Evolutionary conservation across 331 rosid genomes (phyloP), one percentile per base, ranked within the genome.

Genomic region (Spiraea crenata): DNA sequence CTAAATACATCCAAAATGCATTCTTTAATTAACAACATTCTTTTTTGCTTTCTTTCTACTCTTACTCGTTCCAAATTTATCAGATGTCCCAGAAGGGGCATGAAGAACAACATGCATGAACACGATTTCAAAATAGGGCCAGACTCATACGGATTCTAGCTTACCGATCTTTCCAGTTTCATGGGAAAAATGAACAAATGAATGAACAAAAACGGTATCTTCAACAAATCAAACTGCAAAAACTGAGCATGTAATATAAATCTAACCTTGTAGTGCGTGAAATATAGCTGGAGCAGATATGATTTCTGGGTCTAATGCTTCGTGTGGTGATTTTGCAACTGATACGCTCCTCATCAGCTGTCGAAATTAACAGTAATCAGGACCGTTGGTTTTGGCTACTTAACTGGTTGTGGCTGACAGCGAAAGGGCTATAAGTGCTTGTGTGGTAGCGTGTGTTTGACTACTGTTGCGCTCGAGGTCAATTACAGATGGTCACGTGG

Each of bases 401-500:
- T 7, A 41, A 20, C 42, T 51, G 13, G 13, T 68, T 2, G 72
- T 41, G 73, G 73, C 52, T 55, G 73, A 40, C 41, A 55, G 13
- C 9, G 34, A 54, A 54, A 69, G 73, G n/a, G 63, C 52, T 13
- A 7, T 40, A 41, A 11, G 20, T 40, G 3, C 16, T 14, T 46
- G 38, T 51, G 63, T 52, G 41, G 41, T 69, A 63, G 73, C 64
- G 41, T 55, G 52, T 55, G 64, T 55, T 2, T 2, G 63, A 40
- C 63, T 35, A 15, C 9, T 4, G 5, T 20, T 13, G 42, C 7
- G 64, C 59, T 3, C 7, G 73, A 19, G 60, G 64, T 63, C 31
- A 55, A 41, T 25, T 9, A 8, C 73, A 69, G 13, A 25, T 14
- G 14, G 73, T 55, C 73, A 69, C 64, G 73, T 69, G 73, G 63